Conservation (phyloP, 805 yeast species). For the Hanseniaspora guilliermondii region DNA sequence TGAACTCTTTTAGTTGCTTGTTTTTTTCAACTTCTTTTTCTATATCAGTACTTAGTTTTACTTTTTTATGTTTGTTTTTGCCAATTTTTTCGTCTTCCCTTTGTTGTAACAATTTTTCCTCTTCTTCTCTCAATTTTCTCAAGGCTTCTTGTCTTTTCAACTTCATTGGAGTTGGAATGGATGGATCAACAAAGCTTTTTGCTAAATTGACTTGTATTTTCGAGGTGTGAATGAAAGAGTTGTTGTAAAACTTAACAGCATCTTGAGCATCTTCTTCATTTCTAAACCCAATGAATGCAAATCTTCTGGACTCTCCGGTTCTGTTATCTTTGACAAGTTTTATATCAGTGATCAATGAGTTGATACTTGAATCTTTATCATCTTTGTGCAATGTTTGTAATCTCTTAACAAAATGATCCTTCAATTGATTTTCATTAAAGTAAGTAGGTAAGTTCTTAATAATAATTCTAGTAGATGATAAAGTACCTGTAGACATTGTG, state of each 20-base stretch:
- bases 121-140: constrained; percentile 35
- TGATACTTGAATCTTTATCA: constrained; percentile 20
- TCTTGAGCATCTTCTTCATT: constrained; percentile 59
- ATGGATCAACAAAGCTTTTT: constrained; percentile 72
- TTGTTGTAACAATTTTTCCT: constrained; percentile 36
- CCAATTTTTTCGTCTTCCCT: constrained; percentile 30
- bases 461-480: constrained; percentile 45
- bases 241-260: constrained; percentile 65
- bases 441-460: constrained; percentile 81
- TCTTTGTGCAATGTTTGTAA: constrained; percentile 22
- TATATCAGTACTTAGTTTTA: constrained; percentile 24
- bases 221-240: constrained; percentile 72
- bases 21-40: constrained; percentile 53
- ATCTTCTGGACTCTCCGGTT: constrained; percentile 78
- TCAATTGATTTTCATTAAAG: constrained; percentile 59
- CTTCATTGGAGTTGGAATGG: constrained; percentile 55
- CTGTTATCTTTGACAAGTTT: constrained; percentile 60
- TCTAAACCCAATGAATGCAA: constrained; percentile 84
- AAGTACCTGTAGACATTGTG: constrained; percentile 38
- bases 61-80: constrained; percentile 23
- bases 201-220: constrained; percentile 70
- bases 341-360: constrained; percentile 67
- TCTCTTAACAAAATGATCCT: constrained; percentile 45
- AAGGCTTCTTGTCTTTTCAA: constrained; percentile 42
- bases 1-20: constrained; percentile 62